phyloP scores from a whole-genome alignment of 192 early-diverging fungal species.

The Gonapodya sp. region DNA sequence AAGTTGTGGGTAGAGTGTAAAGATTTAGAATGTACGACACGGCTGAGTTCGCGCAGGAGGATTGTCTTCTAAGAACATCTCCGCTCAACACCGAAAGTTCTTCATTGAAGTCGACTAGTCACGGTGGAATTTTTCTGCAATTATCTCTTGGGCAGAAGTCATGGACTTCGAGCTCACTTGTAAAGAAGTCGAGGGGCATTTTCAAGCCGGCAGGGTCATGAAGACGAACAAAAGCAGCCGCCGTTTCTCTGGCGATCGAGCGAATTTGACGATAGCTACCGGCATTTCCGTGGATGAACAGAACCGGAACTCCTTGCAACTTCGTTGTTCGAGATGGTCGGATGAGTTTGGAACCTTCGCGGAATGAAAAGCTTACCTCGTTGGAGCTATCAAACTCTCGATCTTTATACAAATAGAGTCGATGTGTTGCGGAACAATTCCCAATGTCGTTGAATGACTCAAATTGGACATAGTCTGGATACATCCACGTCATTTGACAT shows the following conservation, averaged over 20 bases:
- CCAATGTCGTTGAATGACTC: background rate
- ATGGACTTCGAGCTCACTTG: conserved; percentile 34
- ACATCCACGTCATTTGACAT: background rate
- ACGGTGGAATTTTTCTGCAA: conserved; percentile 25
- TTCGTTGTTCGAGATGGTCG: too few species aligned
- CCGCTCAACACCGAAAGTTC: conserved; percentile 86
- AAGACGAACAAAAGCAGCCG: conserved; percentile 42
- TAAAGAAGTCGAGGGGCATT: conserved; percentile 40
- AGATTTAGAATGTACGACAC: conserved; percentile 65
- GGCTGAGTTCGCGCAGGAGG: conserved; percentile 70
- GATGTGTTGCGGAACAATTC: background rate
- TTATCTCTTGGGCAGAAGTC: background rate
- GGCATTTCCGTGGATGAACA: conserved; percentile 93
- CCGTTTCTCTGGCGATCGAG: conserved; percentile 68
- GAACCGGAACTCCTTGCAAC: conserved; percentile 66
- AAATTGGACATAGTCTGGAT: background rate
- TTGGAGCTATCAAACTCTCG: background rate
- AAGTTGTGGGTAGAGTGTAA: conserved; percentile 36
- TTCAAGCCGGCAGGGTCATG: conserved; percentile 17
- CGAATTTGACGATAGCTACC: conserved; percentile 85
- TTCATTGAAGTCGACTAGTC: conserved; percentile 71
- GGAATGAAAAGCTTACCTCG: background rate
- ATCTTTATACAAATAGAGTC: background rate
- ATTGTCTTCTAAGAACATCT: conserved; percentile 74
- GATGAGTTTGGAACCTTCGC: too few species aligned